Percentiles rank a stretch among this genome's conserved stretches.
These are phyloP conservation scores for Musa itinerans DNA, from an alignment of 176 grass and related monocot species.

Conservation along the genomic window DNA sequence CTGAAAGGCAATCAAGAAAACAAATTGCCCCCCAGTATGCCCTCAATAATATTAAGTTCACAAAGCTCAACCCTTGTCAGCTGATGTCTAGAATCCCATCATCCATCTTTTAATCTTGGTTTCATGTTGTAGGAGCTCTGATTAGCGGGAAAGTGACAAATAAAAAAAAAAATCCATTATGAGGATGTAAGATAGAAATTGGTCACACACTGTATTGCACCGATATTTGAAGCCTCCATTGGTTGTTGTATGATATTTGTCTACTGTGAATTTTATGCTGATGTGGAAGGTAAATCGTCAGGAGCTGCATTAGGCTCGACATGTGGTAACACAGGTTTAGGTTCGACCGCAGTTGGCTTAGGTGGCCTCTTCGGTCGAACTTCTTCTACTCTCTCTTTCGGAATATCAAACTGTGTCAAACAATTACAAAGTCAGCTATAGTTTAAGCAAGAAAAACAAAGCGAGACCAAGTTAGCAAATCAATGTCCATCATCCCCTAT, in stretches of 20 bases:
- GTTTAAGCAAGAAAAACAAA: background rate
- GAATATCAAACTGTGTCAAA: conserved; percentile 11
- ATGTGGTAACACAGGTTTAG: background rate
- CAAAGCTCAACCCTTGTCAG: too few relatives aligned
- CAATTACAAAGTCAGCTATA: background rate
- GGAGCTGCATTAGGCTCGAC: background rate
- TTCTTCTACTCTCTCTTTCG: background rate
- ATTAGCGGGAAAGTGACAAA: background rate
- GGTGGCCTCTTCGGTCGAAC: conserved; percentile 11
- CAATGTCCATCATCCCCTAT: background rate
- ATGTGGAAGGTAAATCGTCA: conserved; percentile 12
- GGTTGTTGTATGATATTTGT: background rate
- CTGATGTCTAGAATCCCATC: too few relatives aligned
- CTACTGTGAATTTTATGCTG: background rate
- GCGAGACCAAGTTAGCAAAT: background rate
- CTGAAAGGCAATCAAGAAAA: too few relatives aligned
- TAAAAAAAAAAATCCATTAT: background rate
- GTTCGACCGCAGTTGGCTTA: conserved; percentile 5
- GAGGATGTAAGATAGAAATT: background rate
- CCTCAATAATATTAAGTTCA: too few relatives aligned
- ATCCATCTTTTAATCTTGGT: background rate
- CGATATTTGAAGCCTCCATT: background rate
- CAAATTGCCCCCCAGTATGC: too few relatives aligned
- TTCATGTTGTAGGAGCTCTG: background rate
- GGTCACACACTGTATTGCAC: background rate